A percentile compares a stretch with the other conserved stretches of the same genome.
Conservation (phyloP, 495 filamentous ascomycete species). For the Hypoxylon cercidicola region DNA sequence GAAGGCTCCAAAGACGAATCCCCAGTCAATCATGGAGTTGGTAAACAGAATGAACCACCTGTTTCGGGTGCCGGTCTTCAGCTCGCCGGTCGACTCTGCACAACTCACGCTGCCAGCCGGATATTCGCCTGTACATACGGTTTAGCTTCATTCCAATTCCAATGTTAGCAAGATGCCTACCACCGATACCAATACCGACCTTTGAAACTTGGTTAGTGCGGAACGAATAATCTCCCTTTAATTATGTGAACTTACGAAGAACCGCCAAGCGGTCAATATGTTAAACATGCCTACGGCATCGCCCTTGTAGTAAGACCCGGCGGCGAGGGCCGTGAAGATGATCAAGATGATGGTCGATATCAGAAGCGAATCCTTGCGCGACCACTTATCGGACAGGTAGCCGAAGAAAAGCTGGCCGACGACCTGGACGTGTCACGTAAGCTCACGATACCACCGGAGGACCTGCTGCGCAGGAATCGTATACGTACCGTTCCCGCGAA, state of each 20-base stretch:
- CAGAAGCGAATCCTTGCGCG: slow-evolving; percentile 82
- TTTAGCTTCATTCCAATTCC: slow-evolving; percentile 72
- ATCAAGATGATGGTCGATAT: slow-evolving; percentile 84
- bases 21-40: slow-evolving; percentile 87
- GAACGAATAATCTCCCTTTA: background rate
- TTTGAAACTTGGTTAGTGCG: slow-evolving; percentile 26
- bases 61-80: slow-evolving; percentile 82
- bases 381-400: slow-evolving; percentile 83
- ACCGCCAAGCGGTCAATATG: slow-evolving; percentile 85
- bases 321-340: slow-evolving; percentile 80
- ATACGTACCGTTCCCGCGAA: slow-evolving; percentile 79
- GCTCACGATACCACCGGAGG: slow-evolving; percentile 4
- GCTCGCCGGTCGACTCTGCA: slow-evolving; percentile 84
- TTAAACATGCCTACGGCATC: slow-evolving; percentile 78
- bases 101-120: slow-evolving; percentile 87
- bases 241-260: slow-evolving; percentile 68
- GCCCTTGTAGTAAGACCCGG: slow-evolving; percentile 77
- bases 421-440: slow-evolving; percentile 49
- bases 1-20: slow-evolving; percentile 79
- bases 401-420: slow-evolving; percentile 87
- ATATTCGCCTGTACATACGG: slow-evolving; percentile 77
- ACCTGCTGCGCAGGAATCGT: background rate
- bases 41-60: slow-evolving; percentile 95
- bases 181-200: slow-evolving; percentile 69
- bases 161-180: slow-evolving; percentile 76